phyloP scores from a whole-genome alignment of 73 alveolate species.

The Paramecium sexaurelia region DNA sequence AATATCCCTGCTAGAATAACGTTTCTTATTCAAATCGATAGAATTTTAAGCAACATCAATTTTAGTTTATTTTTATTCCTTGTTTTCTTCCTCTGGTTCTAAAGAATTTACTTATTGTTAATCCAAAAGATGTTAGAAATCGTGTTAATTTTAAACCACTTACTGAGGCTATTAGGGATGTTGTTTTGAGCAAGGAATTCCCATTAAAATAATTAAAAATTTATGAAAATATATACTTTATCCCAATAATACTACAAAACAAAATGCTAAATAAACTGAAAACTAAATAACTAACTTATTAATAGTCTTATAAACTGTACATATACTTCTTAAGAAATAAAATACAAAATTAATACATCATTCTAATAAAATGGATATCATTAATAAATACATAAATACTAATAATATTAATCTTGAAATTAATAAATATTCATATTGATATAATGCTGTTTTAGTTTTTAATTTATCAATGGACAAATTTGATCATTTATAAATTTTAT shows the following conservation, averaged over 20 bases:
- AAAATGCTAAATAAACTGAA: neutral
- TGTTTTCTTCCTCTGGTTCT: neutral
- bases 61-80: neutral
- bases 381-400: no score
- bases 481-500: no score
- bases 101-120: neutral
- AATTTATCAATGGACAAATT: no score
- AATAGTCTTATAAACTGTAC: no score
- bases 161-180: neutral
- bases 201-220: neutral
- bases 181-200: neutral
- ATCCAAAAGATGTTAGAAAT: neutral
- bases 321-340: no score
- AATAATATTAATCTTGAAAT: no score
- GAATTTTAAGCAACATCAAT: slow-evolving; percentile 8
- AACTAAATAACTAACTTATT: neutral
- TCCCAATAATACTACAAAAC: neutral
- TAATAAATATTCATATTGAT: no score
- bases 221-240: neutral
- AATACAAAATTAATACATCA: no score
- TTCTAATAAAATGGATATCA: no score
- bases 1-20: neutral
- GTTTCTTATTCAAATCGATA: slow-evolving; percentile 11
- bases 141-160: neutral
- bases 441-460: no score